A percentile compares a stretch with the other conserved stretches of the same genome.
Evolutionary conservation across 768 basidiomycete species (phyloP).

Genomic region (Boletus patriciae): DNA sequence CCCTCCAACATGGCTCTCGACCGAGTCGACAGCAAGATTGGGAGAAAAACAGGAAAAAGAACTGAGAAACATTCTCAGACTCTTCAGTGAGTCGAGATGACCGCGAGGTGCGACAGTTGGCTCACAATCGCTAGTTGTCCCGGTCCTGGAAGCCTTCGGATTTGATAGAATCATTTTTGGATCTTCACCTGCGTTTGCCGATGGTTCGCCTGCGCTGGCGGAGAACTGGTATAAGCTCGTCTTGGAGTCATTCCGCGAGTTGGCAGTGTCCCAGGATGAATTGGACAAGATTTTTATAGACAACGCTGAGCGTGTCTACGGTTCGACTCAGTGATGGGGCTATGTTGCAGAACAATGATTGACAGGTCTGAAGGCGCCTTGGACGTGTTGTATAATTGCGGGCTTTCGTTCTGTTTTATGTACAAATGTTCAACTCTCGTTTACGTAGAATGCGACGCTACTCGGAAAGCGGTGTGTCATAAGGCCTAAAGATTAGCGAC

Average conservation of each 20-base stretch:
- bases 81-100: constrained; percentile 65
- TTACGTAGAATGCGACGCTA: not conserved
- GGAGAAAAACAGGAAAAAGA: constrained; percentile 40
- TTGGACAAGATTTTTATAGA: constrained; percentile 70
- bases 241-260: constrained; percentile 73
- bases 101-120: not conserved
- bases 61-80: constrained; percentile 69
- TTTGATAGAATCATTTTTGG: constrained; percentile 82
- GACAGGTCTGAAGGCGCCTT: not conserved
- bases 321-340: constrained; percentile 14
- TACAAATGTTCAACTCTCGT: not conserved
- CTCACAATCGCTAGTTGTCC: constrained; percentile 55
- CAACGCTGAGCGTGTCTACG: constrained; percentile 49
- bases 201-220: constrained; percentile 47
- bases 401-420: not conserved
- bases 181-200: constrained; percentile 62
- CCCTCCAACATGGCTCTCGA: constrained; percentile 70
- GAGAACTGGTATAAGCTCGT: constrained; percentile 82
- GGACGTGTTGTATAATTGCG: not conserved
- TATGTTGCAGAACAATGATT: not conserved
- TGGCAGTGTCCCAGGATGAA: constrained; percentile 74
- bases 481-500: not conserved
- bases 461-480: not conserved
- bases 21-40: constrained; percentile 38
- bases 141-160: constrained; percentile 83